Evolutionary conservation across 2,329 filamentous ascomycete species (phyloP), one percentile per base, ranked within the genome.

Genomic region (Aspergillus ruber): DNA sequence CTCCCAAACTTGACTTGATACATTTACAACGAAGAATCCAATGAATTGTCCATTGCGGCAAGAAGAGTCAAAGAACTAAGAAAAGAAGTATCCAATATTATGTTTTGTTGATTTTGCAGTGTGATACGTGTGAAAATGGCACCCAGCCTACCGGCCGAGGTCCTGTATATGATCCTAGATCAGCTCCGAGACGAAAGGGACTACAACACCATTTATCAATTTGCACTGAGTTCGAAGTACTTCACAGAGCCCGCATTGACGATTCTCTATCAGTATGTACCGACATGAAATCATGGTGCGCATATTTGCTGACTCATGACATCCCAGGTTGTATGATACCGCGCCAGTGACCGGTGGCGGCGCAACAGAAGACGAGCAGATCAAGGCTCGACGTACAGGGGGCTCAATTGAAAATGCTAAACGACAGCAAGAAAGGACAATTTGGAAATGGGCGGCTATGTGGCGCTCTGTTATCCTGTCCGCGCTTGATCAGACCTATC

Each of bases 391-490:
- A 44, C 60, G 62, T 50, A 50, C 53, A 12, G 45, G 44, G 8
- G 36, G 44, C 20, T 27, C 51, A 18, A 20, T 49, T 15, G 40
- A 44, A n/a, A 56, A 67, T 20, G 57, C 66, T 13, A 53, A 67
- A 13, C 63, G 68, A 1, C 70, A 75, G 44, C 72, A 75, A 53
- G 68, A 76, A 29, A 56, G 72, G 23, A 67, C 70, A n/a, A 70
- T 76, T 17, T 73, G 74, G 46, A 78, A 78, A 65, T 84, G 81
- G 77, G 79, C 81, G 2, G 74, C 79, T 6, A 64, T 86, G 43
- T 89, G 85, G 85, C 77, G 79, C 44, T 83, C 83, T 2, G 79
- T 88, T 54, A 78, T 86, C 48, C 69, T 82, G 6, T 88, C 85
- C 7, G 81, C 81, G 48, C 66, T 84, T 39, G 79, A 76, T 20